A percentile compares a stretch with the other conserved stretches of the same genome.
These are phyloP conservation scores for Phytophthora boehmeriae DNA, from an alignment of 352 stramenopile species.

Conservation along the genomic window DNA sequence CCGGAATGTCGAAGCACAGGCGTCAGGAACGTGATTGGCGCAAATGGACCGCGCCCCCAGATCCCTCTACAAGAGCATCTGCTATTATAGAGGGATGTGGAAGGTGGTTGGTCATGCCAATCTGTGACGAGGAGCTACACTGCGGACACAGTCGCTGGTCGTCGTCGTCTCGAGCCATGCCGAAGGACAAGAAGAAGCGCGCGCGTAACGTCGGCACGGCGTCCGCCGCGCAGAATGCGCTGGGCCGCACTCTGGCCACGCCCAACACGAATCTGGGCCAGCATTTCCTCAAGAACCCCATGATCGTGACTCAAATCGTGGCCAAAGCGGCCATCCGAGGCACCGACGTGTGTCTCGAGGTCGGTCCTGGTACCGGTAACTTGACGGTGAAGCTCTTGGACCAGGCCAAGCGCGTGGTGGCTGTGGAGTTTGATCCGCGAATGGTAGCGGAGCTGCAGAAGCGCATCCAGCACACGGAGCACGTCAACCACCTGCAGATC, in stretches of 20 bases:
- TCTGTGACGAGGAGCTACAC: too few species aligned
- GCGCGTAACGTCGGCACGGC: constrained; percentile 70
- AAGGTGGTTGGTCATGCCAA: constrained; percentile 21
- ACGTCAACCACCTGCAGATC: constrained; percentile 95
- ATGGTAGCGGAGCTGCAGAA: constrained; percentile 99
- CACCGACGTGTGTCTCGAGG: constrained; percentile 97
- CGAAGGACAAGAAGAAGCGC: constrained; percentile 92
- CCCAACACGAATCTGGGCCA: constrained; percentile 98
- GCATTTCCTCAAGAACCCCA: constrained; percentile 99
- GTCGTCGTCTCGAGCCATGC: constrained; percentile 44
- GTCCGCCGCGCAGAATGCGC: constrained; percentile 75
- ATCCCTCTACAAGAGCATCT: neutral
- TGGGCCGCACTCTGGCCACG: constrained; percentile 93
- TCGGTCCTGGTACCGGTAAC: constrained; percentile 98
- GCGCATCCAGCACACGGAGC: constrained; percentile 97
- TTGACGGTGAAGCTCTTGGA: constrained; percentile 99
- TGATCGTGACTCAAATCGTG: constrained; percentile 97
- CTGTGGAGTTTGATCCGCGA: constrained; percentile 98
- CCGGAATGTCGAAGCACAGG: too few species aligned
- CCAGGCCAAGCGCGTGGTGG: constrained; percentile 96
- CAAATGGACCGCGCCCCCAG: too few species aligned
- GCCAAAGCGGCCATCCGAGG: constrained; percentile 95
- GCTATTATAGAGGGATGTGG: constrained; percentile 24
- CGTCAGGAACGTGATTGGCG: too few species aligned
- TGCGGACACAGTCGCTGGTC: neutral